Conservation (phyloP, 2,329 filamentous ascomycete species). For the Microdochium trichocladiopsis region DNA sequence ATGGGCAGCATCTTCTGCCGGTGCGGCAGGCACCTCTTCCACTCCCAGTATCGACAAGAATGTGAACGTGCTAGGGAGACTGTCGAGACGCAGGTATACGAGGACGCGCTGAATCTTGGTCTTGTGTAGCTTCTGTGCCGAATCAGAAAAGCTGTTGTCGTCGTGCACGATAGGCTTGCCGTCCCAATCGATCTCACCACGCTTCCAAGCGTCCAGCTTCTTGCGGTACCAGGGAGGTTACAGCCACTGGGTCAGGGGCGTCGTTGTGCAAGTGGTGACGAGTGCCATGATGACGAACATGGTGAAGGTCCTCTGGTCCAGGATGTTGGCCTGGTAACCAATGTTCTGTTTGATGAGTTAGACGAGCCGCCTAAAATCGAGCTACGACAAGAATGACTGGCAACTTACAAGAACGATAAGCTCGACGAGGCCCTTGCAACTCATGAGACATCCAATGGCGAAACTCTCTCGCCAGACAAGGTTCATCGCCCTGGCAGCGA, state of each 20-base stretch:
- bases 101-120: slow-evolving; percentile 56
- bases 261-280: slow-evolving; percentile 67
- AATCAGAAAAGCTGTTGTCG: slow-evolving; percentile 25
- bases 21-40: slow-evolving; percentile 19
- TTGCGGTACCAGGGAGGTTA: slow-evolving; percentile 71
- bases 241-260: slow-evolving; percentile 57
- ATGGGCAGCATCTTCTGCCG: slow-evolving; percentile 12
- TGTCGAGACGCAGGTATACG: slow-evolving; percentile 79
- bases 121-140: slow-evolving; percentile 22
- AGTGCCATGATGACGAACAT: slow-evolving; percentile 82
- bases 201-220: slow-evolving; percentile 58
- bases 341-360: slow-evolving; percentile 61
- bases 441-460: slow-evolving; percentile 86
- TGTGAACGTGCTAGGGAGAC: slow-evolving; percentile 72
- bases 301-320: slow-evolving; percentile 65
- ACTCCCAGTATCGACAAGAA: slow-evolving; percentile 72
- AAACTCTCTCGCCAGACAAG: slow-evolving; percentile 87
- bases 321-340: slow-evolving; percentile 63
- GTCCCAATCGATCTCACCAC: slow-evolving; percentile 75
- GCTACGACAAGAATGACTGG: no score
- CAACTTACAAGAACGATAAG: slow-evolving; percentile 80
- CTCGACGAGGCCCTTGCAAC: slow-evolving; percentile 92
- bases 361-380: no score
- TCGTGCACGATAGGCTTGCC: slow-evolving; percentile 42
- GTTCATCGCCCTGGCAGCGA: slow-evolving; percentile 69